Percentiles rank a stretch among this genome's conserved stretches.
phyloP scores from a whole-genome alignment of 2,329 filamentous ascomycete genomes.

The Xylaria sp. region DNA sequence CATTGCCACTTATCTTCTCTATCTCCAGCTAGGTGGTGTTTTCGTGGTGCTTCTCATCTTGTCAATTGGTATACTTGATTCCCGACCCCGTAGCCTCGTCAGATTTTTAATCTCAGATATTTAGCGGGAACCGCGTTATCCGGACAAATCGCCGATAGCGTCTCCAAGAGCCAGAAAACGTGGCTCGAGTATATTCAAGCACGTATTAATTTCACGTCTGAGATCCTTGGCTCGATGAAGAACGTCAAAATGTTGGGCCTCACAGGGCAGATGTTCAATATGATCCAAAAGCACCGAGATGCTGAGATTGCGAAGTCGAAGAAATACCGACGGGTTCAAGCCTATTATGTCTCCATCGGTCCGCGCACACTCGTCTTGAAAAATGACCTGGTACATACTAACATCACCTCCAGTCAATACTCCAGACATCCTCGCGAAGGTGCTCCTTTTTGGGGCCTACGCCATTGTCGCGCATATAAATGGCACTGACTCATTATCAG shows the following conservation, averaged over 20 bases:
- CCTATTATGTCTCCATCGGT: constrained; percentile 14
- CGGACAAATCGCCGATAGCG: constrained; percentile 12
- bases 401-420: constrained; percentile 3
- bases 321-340: constrained; percentile 15
- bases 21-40: constrained; percentile 15
- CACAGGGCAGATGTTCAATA: constrained; percentile 9
- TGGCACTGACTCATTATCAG: constrained; percentile 13
- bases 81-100: background rate
- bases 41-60: constrained; percentile 16
- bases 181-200: constrained; percentile 19
- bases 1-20: constrained; percentile 25
- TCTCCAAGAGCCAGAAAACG: constrained; percentile 17
- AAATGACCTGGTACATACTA: background rate
- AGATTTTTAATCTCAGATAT: background rate
- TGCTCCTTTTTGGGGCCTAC: constrained; percentile 22
- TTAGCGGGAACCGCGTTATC: constrained; percentile 15
- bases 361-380: background rate
- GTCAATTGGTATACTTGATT: constrained; percentile 2
- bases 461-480: constrained; percentile 22
- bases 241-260: constrained; percentile 27
- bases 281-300: constrained; percentile 13
- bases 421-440: constrained; percentile 9
- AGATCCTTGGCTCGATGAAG: constrained; percentile 21
- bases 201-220: constrained; percentile 19
- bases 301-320: constrained; percentile 22